Evolutionary conservation across 768 basidiomycete species (phyloP), one percentile per base, ranked within the genome.

Genomic region (Amanita phalloides): DNA sequence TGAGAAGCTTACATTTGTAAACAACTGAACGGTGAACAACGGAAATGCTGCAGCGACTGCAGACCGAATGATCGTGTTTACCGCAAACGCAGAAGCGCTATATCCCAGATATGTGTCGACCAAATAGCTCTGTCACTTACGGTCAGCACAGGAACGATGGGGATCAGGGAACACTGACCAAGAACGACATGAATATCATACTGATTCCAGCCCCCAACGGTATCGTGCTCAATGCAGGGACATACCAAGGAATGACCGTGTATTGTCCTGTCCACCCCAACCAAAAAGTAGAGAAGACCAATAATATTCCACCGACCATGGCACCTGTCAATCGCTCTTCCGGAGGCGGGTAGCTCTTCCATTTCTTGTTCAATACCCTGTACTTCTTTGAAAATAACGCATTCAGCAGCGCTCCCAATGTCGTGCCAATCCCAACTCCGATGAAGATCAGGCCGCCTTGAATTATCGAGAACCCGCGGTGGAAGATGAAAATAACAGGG

Each of bases 21-120:
- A 84, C 78, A 82, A 78, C 60, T 83, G 78, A 9, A 71, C 71
- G 0, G 79, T 82, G 65, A 85, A 88, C 1, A 86, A 68, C 11
- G 82, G 82, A 64, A 84, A 83, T 0, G 75, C 72, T 0, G 81
- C 77, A 2, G 75, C 82, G 5, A 76, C 69, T 1, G 72, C 71
- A 0, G 78, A 81, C 6, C 82, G 77, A 52, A 78, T 62, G 47
- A 83, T 68, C 2, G 77, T 80, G 61, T 81, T 81, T 8, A 77
- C 79, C 4, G 82, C 76, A 37, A 84, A 75, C 0, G 82, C 81
- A 2, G 79, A 81, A 2, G 82, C 82, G 54, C 72, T 74, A 61
- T 70, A 75, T 71, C 74, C 72, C 69, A 79, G 59, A 56, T 79
- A 82, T 3, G 77, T 79, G 54, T 84, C 79, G 17, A 79, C 69